Conservation (phyloP, 768 basidiomycete species). For the Chalciporus pseudorubinellus region DNA sequence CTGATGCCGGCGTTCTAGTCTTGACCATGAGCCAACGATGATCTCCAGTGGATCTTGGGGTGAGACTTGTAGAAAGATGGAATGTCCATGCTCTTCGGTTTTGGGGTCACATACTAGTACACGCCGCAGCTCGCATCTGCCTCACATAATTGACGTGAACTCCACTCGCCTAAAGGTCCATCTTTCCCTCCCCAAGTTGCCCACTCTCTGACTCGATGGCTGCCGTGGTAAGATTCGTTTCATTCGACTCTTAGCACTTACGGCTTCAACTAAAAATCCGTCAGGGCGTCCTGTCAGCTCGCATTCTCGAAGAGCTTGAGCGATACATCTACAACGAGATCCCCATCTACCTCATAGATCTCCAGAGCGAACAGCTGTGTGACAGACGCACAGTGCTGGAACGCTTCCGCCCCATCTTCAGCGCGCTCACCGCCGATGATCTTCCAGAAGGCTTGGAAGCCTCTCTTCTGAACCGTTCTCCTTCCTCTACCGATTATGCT, state of each 20-base stretch:
- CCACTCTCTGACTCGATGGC: not conserved
- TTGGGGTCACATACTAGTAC: no score
- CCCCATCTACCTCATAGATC: not conserved
- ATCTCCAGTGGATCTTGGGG: no score
- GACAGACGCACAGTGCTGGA: not conserved
- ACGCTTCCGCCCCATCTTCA: not conserved
- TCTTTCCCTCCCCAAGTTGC: no score
- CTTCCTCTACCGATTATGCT: not conserved
- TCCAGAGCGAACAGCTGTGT: not conserved
- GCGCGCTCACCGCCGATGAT: not conserved
- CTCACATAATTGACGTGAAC: not conserved
- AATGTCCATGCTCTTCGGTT: no score
- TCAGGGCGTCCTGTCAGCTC: not conserved
- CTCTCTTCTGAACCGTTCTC: not conserved
- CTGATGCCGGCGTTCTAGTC: no score
- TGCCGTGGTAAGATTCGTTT: not conserved
- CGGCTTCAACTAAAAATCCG: no score
- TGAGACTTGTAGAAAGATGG: no score
- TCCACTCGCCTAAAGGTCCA: not conserved
- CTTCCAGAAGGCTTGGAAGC: not conserved
- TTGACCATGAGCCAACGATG: no score
- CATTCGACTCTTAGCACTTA: no score
- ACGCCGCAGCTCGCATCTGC: not conserved
- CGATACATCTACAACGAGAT: not conserved
- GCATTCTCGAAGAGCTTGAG: not conserved